Evolutionary conservation across 345 rosid species (phyloP).

Genomic region (Melaleuca alternifolia): DNA sequence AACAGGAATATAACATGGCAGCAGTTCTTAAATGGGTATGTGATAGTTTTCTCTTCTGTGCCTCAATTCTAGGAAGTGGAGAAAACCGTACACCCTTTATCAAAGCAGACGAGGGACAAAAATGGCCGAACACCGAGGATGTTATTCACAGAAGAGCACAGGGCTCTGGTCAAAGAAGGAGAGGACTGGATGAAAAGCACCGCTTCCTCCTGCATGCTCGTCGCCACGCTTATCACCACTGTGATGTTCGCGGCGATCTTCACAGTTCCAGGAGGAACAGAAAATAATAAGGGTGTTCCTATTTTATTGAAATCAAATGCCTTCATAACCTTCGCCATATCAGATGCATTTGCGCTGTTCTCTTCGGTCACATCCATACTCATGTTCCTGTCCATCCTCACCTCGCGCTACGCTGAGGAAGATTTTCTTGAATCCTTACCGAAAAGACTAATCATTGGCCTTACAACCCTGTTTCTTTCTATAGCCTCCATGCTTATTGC

Average conservation of each 20-base stretch:
- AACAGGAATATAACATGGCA: background rate
- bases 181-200: conserved; percentile 39
- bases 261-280: conserved; percentile 29
- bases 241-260: conserved; percentile 35
- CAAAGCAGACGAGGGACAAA: background rate
- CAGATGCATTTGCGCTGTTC: conserved; percentile 18
- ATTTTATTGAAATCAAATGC: background rate
- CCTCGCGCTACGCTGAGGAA: conserved; percentile 27
- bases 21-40: background rate
- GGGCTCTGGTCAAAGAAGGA: conserved; percentile 8
- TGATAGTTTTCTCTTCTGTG: background rate
- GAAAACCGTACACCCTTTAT: background rate
- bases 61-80: conserved; percentile 2
- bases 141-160: conserved; percentile 7
- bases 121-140: conserved; percentile 1
- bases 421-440: conserved; percentile 31
- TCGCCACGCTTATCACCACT: conserved; percentile 30
- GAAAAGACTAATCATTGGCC: conserved; percentile 18
- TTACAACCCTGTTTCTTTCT: conserved; percentile 17
- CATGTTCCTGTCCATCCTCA: conserved; percentile 27
- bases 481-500: conserved; percentile 31
- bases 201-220: conserved; percentile 29
- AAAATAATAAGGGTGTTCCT: conserved; percentile 10
- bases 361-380: conserved; percentile 25
- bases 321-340: conserved; percentile 12